Evolutionary conservation across 75 land plant genomes (phyloP).

Genomic region (Picea sitchensis): DNA sequence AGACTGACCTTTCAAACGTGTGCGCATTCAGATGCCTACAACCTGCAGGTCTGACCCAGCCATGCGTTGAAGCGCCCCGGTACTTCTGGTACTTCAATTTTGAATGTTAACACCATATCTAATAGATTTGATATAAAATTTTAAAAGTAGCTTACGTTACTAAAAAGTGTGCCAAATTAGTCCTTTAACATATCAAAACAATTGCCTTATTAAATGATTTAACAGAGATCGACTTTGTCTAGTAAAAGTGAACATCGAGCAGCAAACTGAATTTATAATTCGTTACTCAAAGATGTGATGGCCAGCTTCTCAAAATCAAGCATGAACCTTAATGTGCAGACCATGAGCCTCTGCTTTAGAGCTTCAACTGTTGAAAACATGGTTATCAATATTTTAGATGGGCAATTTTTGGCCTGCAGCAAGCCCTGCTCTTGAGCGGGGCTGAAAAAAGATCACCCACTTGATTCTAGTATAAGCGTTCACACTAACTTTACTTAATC

Average conservation of each 20-base stretch:
- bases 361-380: not conserved
- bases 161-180: too few species aligned
- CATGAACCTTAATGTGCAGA: not conserved
- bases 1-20: too few species aligned
- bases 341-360: not conserved
- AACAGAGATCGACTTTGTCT: not conserved
- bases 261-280: not conserved
- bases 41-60: too few species aligned
- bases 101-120: too few species aligned
- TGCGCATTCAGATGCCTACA: too few species aligned
- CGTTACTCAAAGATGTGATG: too few species aligned
- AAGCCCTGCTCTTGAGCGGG: conserved; percentile 4
- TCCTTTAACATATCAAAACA: not conserved
- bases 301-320: too few species aligned
- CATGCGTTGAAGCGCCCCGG: too few species aligned
- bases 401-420: not conserved
- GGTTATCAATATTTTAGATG: not conserved
- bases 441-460: conserved; percentile 2
- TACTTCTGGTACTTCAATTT: too few species aligned
- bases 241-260: not conserved
- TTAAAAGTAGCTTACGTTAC: too few species aligned
- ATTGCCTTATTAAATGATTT: not conserved
- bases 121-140: too few species aligned
- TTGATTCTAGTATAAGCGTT: not conserved
- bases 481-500: not conserved